Conservation (phyloP, 176 grass and related monocot genomes). For the Chloris gayana region DNA sequence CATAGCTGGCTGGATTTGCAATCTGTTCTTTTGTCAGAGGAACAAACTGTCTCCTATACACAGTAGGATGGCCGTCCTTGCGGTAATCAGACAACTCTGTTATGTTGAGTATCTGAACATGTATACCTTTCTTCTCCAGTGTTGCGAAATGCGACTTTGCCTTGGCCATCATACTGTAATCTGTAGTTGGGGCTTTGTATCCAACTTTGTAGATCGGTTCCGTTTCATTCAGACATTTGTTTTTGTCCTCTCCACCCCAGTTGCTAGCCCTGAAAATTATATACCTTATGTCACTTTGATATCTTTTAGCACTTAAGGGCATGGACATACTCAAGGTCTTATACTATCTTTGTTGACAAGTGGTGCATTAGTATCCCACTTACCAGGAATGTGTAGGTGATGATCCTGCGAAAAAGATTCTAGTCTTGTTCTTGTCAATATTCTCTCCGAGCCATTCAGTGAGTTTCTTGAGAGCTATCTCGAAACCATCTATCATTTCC, state of each 20-base stretch:
- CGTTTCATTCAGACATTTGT: conserved; percentile 57
- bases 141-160: conserved; percentile 31
- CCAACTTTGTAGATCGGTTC: conserved; percentile 44
- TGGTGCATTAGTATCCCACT: not conserved
- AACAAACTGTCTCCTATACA: conserved; percentile 51
- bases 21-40: conserved; percentile 45
- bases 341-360: not conserved
- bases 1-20: conserved; percentile 51
- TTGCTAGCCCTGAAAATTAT: conserved; percentile 50
- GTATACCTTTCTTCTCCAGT: conserved; percentile 49
- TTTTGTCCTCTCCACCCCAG: conserved; percentile 50
- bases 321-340: not conserved
- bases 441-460: conserved; percentile 63
- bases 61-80: conserved; percentile 67
- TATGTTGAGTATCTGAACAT: conserved; percentile 63
- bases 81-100: conserved; percentile 68
- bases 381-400: conserved; percentile 86
- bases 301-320: not conserved
- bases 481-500: conserved; percentile 72
- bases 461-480: conserved; percentile 70
- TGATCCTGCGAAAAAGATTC: conserved; percentile 78
- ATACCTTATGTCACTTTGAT: not conserved
- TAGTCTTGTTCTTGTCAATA: conserved; percentile 56
- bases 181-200: conserved; percentile 48
- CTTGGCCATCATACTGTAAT: conserved; percentile 60